phyloP scores from a whole-genome alignment of 805 yeast species.

The Starmerella davenportii region DNA sequence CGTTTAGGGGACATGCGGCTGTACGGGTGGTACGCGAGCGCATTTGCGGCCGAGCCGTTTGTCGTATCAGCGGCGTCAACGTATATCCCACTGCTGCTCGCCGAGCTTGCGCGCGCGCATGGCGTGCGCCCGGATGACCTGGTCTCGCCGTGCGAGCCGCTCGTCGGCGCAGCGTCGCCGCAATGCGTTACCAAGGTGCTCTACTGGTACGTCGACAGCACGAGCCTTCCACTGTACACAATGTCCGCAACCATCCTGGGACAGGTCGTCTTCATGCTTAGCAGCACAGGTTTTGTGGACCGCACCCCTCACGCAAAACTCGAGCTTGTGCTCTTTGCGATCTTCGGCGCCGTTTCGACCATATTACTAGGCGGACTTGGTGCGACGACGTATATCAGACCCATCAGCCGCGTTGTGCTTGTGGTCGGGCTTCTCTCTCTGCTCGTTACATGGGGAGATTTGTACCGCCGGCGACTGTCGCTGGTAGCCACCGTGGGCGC shows the following conservation, averaged over 20 bases:
- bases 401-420: no score
- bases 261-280: conserved; percentile 53
- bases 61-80: conserved; percentile 65
- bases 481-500: conserved; percentile 38
- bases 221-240: conserved; percentile 57
- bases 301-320: conserved; percentile 38
- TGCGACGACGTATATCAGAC: conserved; percentile 19
- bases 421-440: no score
- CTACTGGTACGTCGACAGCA: conserved; percentile 42
- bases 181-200: conserved; percentile 35
- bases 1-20: conserved; percentile 1
- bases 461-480: no score
- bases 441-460: no score
- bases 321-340: conserved; percentile 38
- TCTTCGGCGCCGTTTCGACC: conserved; percentile 40
- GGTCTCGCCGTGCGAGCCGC: conserved; percentile 32
- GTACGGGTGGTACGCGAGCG: conserved; percentile 48
- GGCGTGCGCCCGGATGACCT: conserved; percentile 49
- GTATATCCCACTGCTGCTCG: conserved; percentile 53
- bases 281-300: conserved; percentile 58
- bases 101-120: conserved; percentile 53
- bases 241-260: conserved; percentile 52
- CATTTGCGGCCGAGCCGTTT: conserved; percentile 68
- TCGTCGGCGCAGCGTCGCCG: conserved; percentile 12
- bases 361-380: conserved; percentile 28